Evolutionary conservation across 2,329 filamentous ascomycete genomes (phyloP).

Genomic region (Setomelanomma holmii): DNA sequence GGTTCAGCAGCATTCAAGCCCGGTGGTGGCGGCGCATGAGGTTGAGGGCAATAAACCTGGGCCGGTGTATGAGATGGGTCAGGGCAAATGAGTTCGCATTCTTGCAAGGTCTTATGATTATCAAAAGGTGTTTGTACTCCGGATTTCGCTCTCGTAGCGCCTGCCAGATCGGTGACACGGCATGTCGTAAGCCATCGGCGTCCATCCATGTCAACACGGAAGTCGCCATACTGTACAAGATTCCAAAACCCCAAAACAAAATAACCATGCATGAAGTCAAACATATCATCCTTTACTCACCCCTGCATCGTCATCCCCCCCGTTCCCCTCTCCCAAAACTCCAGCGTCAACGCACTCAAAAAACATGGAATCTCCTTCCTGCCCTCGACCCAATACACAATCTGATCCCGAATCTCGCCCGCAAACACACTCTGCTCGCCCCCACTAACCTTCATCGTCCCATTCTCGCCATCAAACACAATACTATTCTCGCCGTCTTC

Average conservation of each 20-base stretch:
- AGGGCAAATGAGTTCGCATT: background rate
- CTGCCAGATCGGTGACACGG: too few relatives aligned
- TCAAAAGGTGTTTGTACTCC: too few relatives aligned
- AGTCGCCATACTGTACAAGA: background rate
- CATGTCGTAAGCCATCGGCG: background rate
- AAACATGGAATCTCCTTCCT: slow-evolving; percentile 94
- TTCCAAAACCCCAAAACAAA: background rate
- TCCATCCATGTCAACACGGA: background rate
- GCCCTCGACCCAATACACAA: slow-evolving; percentile 95
- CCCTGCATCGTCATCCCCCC: slow-evolving; percentile 30
- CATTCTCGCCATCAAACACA: slow-evolving; percentile 90
- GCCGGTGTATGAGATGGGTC: slow-evolving; percentile 28
- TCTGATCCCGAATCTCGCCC: slow-evolving; percentile 80
- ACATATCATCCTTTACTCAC: background rate
- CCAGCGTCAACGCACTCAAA: slow-evolving; percentile 85
- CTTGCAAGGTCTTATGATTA: too few relatives aligned
- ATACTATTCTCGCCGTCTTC: slow-evolving; percentile 67
- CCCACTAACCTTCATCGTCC: slow-evolving; percentile 97
- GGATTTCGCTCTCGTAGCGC: too few relatives aligned
- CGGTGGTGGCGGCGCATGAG: slow-evolving; percentile 20
- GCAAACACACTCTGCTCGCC: slow-evolving; percentile 89
- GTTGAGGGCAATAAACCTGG: slow-evolving; percentile 23
- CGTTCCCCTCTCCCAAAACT: slow-evolving; percentile 80
- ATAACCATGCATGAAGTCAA: background rate
- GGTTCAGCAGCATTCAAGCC: slow-evolving; percentile 13